Evolutionary conservation across 2,329 filamentous ascomycete genomes (phyloP), one percentile per base, ranked within the genome.

Genomic region (Pyrenophora seminiperda): DNA sequence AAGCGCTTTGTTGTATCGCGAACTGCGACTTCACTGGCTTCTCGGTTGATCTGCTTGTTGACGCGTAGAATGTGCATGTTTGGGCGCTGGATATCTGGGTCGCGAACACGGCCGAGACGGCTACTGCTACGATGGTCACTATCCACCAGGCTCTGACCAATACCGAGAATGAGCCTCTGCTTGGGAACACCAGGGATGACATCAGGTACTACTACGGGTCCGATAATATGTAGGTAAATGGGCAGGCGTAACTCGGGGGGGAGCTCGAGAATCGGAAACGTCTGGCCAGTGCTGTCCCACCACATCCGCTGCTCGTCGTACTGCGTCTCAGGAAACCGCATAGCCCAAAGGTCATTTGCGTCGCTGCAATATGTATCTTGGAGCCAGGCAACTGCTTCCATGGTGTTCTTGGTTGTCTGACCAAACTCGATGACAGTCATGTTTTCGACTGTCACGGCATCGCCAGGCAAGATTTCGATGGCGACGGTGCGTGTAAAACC

Each of bases 221-320:
- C 58, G 22, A 63, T 38, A 7, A 37, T 36, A 1, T 55, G 50
- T 2, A 54, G n/a, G 22, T 61, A 63, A 2, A 62, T 30, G 9
- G 32, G 15, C 5, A 54, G 34, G 5, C 59, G 51, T 27, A 62
- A 6, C 37, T 63, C 61, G 0, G 22, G 11, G 7, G 59, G 61
- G 4, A 63, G 45, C 3, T 54, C 29, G 1, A 62, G 20, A 1
- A 63, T 20, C 5, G 19, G 30, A 36, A 63, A 61, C 5, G 15
- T 3, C 15, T 56, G 49, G 7, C 51, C 56, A 5, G 41, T 63
- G 6, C 22, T 39, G 1, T 40, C 10, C 59, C 57, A 63, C 61
- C 61, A 63, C 7, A 44, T 5, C 2, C 14, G 13, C 18, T 56
- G 58, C 27, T 62, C 56, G 5, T 56, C 52, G 32, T 50, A 44